phyloP scores from a whole-genome alignment of 1,139 yeast species.

The Hyphopichia fennica region DNA sequence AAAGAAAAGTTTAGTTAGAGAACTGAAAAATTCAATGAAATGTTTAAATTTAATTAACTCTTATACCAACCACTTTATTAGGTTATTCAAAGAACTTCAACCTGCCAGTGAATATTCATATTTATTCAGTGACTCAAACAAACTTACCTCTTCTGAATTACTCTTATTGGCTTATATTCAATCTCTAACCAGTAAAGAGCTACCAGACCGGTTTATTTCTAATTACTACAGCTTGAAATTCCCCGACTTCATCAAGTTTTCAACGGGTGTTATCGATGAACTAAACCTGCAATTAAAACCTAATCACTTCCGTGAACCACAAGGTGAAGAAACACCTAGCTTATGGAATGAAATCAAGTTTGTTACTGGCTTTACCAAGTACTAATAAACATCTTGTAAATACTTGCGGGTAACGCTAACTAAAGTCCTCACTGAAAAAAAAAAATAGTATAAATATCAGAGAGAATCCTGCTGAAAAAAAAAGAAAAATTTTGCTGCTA shows the following conservation, averaged over 20 bases:
- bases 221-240: slow-evolving; percentile 28
- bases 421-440: neutral
- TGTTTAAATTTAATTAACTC: slow-evolving; percentile 46
- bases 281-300: slow-evolving; percentile 3
- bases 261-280: slow-evolving; percentile 1
- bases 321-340: slow-evolving; percentile 33
- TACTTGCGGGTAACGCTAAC: neutral
- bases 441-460: neutral
- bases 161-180: slow-evolving; percentile 42
- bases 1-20: slow-evolving; percentile 42
- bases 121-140: slow-evolving; percentile 15
- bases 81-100: slow-evolving; percentile 16
- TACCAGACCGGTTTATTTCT: slow-evolving; percentile 47
- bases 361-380: slow-evolving; percentile 14
- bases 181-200: slow-evolving; percentile 29
- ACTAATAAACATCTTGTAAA: slow-evolving; percentile 4
- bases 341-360: slow-evolving; percentile 35
- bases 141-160: slow-evolving; percentile 13
- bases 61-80: slow-evolving; percentile 26
- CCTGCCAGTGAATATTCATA: slow-evolving; percentile 5
- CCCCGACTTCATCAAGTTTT: slow-evolving; percentile 19
- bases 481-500: no score
- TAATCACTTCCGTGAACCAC: slow-evolving; percentile 20
- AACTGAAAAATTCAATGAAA: slow-evolving; percentile 51
- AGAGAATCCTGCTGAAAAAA: neutral